A percentile compares a stretch with the other conserved stretches of the same genome.
Conservation (phyloP, 306 rosid genomes). For the Lathyrus aphaca region DNA sequence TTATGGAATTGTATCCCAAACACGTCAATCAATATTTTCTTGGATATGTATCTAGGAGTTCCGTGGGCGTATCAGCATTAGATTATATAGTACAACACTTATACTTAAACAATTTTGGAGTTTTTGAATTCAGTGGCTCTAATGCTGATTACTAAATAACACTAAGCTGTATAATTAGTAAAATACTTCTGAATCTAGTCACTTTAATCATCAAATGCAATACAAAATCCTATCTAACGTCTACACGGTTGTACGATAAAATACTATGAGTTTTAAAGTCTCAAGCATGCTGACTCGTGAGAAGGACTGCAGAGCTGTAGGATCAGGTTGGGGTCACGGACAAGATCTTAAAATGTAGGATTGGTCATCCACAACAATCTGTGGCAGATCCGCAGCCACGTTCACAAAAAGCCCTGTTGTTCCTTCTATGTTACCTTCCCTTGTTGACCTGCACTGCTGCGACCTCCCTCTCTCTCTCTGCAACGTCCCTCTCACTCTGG, state of each 20-base stretch:
- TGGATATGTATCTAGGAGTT: background rate
- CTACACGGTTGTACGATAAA: background rate
- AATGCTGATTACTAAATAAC: background rate
- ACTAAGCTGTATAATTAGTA: background rate
- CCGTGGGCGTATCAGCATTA: background rate
- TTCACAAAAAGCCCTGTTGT: background rate
- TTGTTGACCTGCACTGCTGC: background rate
- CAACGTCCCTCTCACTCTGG: slow-evolving; percentile 1
- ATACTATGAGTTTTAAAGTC: background rate
- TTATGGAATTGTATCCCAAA: background rate
- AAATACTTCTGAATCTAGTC: background rate
- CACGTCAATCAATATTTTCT: background rate
- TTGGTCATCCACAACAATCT: background rate
- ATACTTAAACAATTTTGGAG: background rate
- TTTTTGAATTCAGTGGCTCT: background rate
- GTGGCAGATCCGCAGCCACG: background rate
- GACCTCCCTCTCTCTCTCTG: background rate
- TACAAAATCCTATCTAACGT: slow-evolving; percentile 15
- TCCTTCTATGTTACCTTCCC: background rate
- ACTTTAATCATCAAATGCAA: slow-evolving; percentile 10
- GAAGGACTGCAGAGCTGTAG: background rate
- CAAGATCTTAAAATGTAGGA: background rate
- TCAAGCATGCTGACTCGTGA: background rate
- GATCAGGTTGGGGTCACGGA: background rate
- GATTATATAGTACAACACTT: background rate